Base-by-base conservation (phyloP, 768 basidiomycete species). In the Phylloporus scabripes region DNA sequence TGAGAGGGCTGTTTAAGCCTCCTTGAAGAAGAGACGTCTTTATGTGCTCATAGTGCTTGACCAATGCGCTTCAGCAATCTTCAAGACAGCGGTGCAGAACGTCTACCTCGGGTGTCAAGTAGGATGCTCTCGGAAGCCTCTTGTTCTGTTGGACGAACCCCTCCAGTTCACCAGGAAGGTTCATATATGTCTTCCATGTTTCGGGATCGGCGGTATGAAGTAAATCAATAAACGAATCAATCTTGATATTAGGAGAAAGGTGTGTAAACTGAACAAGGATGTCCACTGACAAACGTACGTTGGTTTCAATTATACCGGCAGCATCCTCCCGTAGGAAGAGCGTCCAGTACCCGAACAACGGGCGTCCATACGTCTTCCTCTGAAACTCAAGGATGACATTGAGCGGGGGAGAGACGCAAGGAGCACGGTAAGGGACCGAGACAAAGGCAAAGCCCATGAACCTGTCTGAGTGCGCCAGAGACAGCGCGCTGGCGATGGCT, bases 291-390 rank as follows among this genome's bases (percentile, higher is more conserved):
- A 34, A 33, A 59, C 69, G 18, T 45, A 74, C 72, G 36, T 70
- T 62, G 1, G 57, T 55, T 46, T 71, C 67, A 18, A 72, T 69
- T 49, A 66, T 9, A 15, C 42, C 42, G 4, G 66, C 62, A 6
- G 71, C 68, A 5, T 56, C 63, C 7, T 66, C 64, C 38, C 57
- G 53, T 4, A 47, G 50, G 29, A 75, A 58, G 48, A 69, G 73
- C 42, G 53, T 55, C 73, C 73, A 77, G 50, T 76, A 77, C 5
- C 75, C 76, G 46, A 68, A 55, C 11, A 71, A 45, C 14, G 75
- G 73, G 20, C 64, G 66, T 17, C 72, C 73, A 45, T 65, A 53
- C 15, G 37, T 38, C 42, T 64, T 42, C 46, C 58, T 58, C 34
- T 62, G 56, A 28, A 54, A 49, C 40, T 64, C 61, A 31, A 69